Percentiles rank a stretch among this genome's conserved stretches.
Evolutionary conservation across 2,329 filamentous ascomycete species (phyloP).

Genomic region (Simplicillium aogashimaense): DNA sequence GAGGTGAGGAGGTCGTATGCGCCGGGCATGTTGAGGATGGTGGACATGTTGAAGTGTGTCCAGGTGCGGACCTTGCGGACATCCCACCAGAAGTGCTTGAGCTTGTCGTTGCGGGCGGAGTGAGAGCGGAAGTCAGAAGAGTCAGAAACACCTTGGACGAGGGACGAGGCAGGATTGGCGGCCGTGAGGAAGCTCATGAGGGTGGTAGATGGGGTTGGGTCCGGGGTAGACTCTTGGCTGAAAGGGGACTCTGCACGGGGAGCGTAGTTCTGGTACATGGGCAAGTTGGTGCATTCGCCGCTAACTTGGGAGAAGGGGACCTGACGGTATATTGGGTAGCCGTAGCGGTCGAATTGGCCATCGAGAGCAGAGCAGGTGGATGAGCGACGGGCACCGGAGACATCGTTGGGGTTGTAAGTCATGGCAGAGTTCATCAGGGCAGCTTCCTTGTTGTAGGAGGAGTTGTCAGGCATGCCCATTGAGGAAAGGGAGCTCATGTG

Average conservation of each 20-base stretch:
- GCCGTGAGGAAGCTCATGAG: constrained; percentile 69
- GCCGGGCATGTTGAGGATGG: constrained; percentile 63
- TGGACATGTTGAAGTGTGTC: constrained; percentile 65
- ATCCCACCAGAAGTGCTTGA: constrained; percentile 93
- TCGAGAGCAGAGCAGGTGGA: constrained; percentile 62
- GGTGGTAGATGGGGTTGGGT: constrained; percentile 50
- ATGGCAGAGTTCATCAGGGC: constrained; percentile 61
- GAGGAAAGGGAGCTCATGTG: constrained; percentile 27
- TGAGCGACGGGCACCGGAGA: constrained; percentile 36
- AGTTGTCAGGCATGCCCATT: constrained; percentile 9
- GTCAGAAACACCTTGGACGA: constrained; percentile 59
- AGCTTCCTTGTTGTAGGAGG: constrained; percentile 8
- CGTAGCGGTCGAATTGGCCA: constrained; percentile 56
- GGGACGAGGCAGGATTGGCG: constrained; percentile 70
- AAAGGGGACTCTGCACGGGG: constrained; percentile 36
- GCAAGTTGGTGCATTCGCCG: constrained; percentile 22
- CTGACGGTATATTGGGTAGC: constrained; percentile 77
- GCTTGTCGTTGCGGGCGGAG: constrained; percentile 53
- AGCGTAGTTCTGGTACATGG: constrained; percentile 33
- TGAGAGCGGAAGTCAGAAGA: constrained; percentile 34
- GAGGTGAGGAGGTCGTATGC: constrained; percentile 65
- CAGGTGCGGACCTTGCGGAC: constrained; percentile 78
- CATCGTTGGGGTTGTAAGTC: constrained; percentile 32
- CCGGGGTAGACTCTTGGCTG: constrained; percentile 29
- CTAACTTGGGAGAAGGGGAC: constrained; percentile 38